Evolutionary conservation across 106 monocot genomes (phyloP), one percentile per base, ranked within the genome.

Genomic region (Allium fistulosum): DNA sequence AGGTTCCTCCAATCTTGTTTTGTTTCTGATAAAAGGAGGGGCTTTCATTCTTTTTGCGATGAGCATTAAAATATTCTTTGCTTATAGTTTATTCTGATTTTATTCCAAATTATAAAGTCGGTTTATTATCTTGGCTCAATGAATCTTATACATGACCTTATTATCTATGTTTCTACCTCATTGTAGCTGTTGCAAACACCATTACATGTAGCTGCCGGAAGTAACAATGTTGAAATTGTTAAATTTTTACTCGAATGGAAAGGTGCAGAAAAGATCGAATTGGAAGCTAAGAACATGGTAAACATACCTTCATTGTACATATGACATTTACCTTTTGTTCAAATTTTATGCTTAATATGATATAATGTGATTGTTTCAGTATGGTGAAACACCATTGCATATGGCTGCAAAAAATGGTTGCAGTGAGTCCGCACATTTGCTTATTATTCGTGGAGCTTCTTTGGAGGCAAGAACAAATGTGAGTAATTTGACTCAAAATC

Each of bases 341-440:
- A 8, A 16, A 51, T 11, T n/a, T 58, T 55, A 46, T 63, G 11
- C 6, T 46, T 63, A 11, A 63, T 48, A 10, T 53, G 53, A 52
- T 22, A 57, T 17, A 9, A 8, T 62, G 11, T 16, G 13, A 71
- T 14, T 10, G 14, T 69, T 66, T 71, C 80, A 97, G 97, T 97
- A 89, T 81, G 97, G 92, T 17, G 97, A 97, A 73, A 92, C 97
- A 18, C 97, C 97, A 51, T 63, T 97, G 66, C 97, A 97, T 63
- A 86, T 97, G 89, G 97, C 97, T 22, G 89, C 86, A 26, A 97
- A 97, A 73, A 89, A 89, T 75, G 87, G 97, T 48, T 80, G 75
- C 69, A 79, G 66, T 66, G 84, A 87, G 58, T 74, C 89, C 7
- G 76, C 83, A 45, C 70, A 66, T 26, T 45, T 97, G 51, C 89